phyloP scores from a whole-genome alignment of 2,329 filamentous ascomycete species.

The Apiospora rasikravindrae region DNA sequence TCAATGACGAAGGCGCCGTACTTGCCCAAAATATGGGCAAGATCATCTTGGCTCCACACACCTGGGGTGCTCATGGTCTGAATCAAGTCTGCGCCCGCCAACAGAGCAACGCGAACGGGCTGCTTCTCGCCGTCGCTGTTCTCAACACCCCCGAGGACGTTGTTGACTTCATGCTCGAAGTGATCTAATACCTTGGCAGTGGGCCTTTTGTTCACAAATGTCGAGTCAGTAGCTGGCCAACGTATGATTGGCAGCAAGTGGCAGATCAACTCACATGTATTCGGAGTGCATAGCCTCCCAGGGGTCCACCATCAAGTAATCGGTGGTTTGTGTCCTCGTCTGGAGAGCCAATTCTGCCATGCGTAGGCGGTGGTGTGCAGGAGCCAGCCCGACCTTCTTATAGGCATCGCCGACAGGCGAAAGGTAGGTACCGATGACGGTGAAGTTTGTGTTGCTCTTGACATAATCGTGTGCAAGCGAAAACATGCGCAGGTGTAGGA shows the following conservation, averaged over 20 bases:
- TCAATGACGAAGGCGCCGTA: conserved; percentile 86
- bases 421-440: conserved; percentile 85
- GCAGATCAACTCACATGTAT: conserved; percentile 61
- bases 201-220: conserved; percentile 46
- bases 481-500: conserved; percentile 84
- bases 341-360: conserved; percentile 87
- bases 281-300: conserved; percentile 87
- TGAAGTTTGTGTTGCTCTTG: conserved; percentile 76
- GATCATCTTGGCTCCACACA: conserved; percentile 83
- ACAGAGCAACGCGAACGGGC: conserved; percentile 74
- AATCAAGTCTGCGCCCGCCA: conserved; percentile 79
- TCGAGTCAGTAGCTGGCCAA: background rate
- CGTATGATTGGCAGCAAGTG: background rate
- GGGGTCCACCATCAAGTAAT: conserved; percentile 85
- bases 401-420: conserved; percentile 73
- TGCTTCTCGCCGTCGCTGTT: conserved; percentile 69
- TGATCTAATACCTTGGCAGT: conserved; percentile 91
- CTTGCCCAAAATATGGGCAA: conserved; percentile 84
- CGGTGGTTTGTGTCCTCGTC: conserved; percentile 73
- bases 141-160: conserved; percentile 74
- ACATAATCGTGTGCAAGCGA: conserved; percentile 84
- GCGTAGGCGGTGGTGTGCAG: conserved; percentile 72
- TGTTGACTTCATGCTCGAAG: conserved; percentile 89
- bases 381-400: conserved; percentile 80
- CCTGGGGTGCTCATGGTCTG: conserved; percentile 75